phyloP scores from a whole-genome alignment of 2,329 filamentous ascomycete genomes.

The Trichothecium roseum region DNA sequence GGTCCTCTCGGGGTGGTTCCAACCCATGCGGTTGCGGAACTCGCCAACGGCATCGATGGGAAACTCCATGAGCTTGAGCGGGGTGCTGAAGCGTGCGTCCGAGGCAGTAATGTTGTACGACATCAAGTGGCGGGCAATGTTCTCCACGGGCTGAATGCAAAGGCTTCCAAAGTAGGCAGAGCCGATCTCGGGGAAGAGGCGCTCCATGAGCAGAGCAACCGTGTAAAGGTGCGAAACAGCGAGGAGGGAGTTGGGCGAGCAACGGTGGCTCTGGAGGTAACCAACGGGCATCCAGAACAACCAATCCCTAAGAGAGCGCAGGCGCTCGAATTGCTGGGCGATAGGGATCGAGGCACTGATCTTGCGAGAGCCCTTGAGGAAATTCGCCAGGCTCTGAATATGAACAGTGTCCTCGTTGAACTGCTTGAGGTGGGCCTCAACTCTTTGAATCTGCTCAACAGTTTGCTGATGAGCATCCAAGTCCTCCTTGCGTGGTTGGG shows the following conservation, averaged over 20 bases:
- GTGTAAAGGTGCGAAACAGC: slow-evolving; percentile 90
- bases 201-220: slow-evolving; percentile 76
- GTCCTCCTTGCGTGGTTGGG: slow-evolving; percentile 58
- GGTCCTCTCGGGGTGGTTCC: slow-evolving; percentile 48
- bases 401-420: slow-evolving; percentile 58
- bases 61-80: slow-evolving; percentile 59
- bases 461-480: slow-evolving; percentile 57
- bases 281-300: slow-evolving; percentile 90
- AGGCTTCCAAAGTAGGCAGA: slow-evolving; percentile 79
- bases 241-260: slow-evolving; percentile 67
- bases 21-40: slow-evolving; percentile 61
- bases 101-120: slow-evolving; percentile 54
- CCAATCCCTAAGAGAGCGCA: slow-evolving; percentile 83
- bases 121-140: slow-evolving; percentile 68
- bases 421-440: slow-evolving; percentile 58
- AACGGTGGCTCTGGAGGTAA: slow-evolving; percentile 66
- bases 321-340: slow-evolving; percentile 79
- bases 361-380: slow-evolving; percentile 62
- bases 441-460: slow-evolving; percentile 55
- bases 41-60: slow-evolving; percentile 59
- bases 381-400: slow-evolving; percentile 59
- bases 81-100: slow-evolving; percentile 48
- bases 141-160: slow-evolving; percentile 71
- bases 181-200: slow-evolving; percentile 83
- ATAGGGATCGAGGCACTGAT: slow-evolving; percentile 60